phyloP scores from a whole-genome alignment of 768 basidiomycete genomes.

The Psilocybe cubensis region DNA sequence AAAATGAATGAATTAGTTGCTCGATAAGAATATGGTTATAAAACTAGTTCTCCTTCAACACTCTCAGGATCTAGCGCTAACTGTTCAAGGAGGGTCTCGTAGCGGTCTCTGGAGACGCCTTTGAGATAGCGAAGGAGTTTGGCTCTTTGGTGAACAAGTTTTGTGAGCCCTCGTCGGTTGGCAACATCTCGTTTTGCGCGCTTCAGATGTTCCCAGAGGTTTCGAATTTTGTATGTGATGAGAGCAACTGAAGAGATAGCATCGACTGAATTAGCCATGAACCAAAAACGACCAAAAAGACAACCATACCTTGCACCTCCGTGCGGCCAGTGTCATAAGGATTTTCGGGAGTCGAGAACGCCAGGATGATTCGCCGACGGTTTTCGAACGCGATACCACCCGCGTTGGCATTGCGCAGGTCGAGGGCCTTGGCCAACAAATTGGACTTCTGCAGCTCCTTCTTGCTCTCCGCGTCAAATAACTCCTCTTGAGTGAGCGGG shows the following conservation, averaged over 20 bases:
- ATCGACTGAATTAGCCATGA: neutral
- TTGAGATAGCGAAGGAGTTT: conserved; percentile 83
- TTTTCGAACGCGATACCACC: conserved; percentile 89
- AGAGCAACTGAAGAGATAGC: conserved; percentile 66
- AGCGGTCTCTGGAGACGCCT: conserved; percentile 63
- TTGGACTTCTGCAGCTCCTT: conserved; percentile 51
- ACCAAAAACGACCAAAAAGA: neutral
- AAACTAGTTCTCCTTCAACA: conserved; percentile 89
- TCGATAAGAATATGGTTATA: conserved; percentile 38
- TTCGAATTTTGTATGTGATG: conserved; percentile 84
- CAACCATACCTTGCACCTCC: conserved; percentile 83
- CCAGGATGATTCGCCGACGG: conserved; percentile 71
- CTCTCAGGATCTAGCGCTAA: conserved; percentile 78
- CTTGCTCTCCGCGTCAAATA: conserved; percentile 23
- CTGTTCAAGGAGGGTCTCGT: conserved; percentile 70
- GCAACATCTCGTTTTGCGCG: conserved; percentile 74
- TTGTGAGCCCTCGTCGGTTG: conserved; percentile 76
- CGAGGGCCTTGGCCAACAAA: conserved; percentile 69
- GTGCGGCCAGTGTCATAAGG: conserved; percentile 79
- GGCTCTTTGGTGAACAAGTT: conserved; percentile 81
- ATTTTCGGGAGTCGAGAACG: conserved; percentile 74
- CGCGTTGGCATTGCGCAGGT: conserved; percentile 88
- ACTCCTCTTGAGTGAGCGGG: conserved; percentile 1
- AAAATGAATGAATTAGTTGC: neutral
- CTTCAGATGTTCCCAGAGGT: conserved; percentile 74